Evolutionary conservation across 495 filamentous ascomycete genomes (phyloP).

Genomic region (Aspergillus mulundensis): DNA sequence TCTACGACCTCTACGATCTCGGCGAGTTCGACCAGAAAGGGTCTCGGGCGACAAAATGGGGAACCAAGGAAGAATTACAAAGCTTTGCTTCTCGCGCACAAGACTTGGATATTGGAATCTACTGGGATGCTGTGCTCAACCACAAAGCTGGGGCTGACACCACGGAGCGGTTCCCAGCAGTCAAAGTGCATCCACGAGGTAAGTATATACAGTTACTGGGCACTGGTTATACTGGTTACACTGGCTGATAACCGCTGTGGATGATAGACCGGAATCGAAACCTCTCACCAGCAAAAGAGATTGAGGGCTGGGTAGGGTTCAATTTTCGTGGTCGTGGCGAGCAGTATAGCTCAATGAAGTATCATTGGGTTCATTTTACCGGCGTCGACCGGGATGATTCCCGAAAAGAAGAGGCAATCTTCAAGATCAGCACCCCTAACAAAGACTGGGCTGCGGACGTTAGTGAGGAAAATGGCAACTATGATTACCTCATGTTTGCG

Average conservation of each 20-base stretch:
- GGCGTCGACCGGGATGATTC: constrained; percentile 64
- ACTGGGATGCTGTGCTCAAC: constrained; percentile 76
- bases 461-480: constrained; percentile 64
- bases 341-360: constrained; percentile 62
- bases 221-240: too few species aligned
- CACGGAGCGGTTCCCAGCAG: constrained; percentile 54
- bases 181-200: constrained; percentile 59
- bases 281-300: constrained; percentile 58
- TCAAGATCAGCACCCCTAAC: constrained; percentile 59
- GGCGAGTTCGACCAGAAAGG: constrained; percentile 74
- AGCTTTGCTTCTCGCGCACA: constrained; percentile 48
- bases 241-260: background rate
- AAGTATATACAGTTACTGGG: constrained; percentile 1
- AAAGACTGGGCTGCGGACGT: constrained; percentile 67
- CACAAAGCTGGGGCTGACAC: constrained; percentile 70
- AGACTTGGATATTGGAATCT: constrained; percentile 52
- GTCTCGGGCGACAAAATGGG: constrained; percentile 70
- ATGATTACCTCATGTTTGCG: constrained; percentile 66
- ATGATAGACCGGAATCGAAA: constrained; percentile 46
- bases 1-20: constrained; percentile 72
- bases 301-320: constrained; percentile 66
- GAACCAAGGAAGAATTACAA: constrained; percentile 60
- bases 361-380: constrained; percentile 67
- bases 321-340: constrained; percentile 59
- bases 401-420: constrained; percentile 58